These are phyloP conservation scores for Rhodotorula kratochvilovae DNA, from an alignment of 768 basidiomycete species.

Conservation along the genomic window DNA sequence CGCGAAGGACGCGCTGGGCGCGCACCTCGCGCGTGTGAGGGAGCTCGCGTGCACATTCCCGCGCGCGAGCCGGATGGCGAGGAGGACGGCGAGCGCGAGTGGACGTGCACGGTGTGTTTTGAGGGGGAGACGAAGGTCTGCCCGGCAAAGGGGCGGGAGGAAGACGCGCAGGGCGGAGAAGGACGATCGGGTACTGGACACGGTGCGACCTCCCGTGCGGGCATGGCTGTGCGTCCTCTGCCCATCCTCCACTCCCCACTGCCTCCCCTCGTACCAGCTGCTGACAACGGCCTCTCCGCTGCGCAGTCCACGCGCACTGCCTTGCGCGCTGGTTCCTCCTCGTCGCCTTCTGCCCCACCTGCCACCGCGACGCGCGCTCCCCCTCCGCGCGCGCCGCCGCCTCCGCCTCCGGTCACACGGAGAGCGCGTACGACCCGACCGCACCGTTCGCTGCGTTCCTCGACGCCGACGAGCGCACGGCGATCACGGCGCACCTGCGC, in stretches of 20 bases:
- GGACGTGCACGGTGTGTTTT: too few species aligned
- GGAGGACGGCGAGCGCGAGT: too few species aligned
- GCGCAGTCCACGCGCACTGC: conserved; percentile 9
- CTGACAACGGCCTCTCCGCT: too few species aligned
- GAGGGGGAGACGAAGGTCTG: not conserved
- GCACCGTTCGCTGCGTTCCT: too few species aligned
- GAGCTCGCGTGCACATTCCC: not conserved
- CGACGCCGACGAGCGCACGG: too few species aligned
- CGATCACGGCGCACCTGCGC: too few species aligned
- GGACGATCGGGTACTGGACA: not conserved
- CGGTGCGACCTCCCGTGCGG: not conserved
- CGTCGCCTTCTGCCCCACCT: not conserved
- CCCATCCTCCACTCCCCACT: not conserved
- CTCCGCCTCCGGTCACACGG: not conserved
- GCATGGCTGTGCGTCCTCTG: not conserved
- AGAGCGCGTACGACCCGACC: too few species aligned
- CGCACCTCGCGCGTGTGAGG: not conserved
- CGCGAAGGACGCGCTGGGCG: too few species aligned
- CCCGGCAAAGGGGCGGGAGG: not conserved
- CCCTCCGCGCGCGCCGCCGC: not conserved
- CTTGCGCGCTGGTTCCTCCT: not conserved
- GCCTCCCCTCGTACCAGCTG: not conserved
- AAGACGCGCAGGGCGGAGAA: not conserved
- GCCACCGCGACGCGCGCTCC: not conserved
- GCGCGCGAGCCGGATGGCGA: not conserved